Evolutionary conservation across 805 yeast species (phyloP).

Genomic region (Brettanomyces sp.): DNA sequence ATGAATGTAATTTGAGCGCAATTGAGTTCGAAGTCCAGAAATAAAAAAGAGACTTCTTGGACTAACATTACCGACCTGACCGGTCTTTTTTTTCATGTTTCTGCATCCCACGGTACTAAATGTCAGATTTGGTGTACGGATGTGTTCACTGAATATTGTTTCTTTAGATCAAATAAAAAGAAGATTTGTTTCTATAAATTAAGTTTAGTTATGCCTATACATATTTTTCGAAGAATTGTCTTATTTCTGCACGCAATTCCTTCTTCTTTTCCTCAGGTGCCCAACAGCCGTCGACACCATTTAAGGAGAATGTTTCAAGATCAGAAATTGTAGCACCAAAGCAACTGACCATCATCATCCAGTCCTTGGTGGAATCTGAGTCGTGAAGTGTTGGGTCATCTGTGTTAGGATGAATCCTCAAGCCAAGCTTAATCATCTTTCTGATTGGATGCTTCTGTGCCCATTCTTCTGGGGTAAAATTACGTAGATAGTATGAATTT

Average conservation of each 20-base stretch:
- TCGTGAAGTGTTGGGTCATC: constrained; percentile 25
- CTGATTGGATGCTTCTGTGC: constrained; percentile 23
- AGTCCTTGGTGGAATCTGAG: constrained; percentile 21
- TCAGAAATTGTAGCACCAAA: constrained; percentile 18
- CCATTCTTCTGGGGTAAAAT: constrained; percentile 21
- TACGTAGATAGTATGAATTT: constrained; percentile 23
- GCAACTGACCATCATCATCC: constrained; percentile 25
- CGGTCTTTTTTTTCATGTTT: too few species aligned
- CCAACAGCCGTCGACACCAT: constrained; percentile 24
- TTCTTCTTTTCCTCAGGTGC: constrained; percentile 12
- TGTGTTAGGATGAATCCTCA: constrained; percentile 23
- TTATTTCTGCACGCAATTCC: constrained; percentile 8
- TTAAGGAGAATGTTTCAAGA: constrained; percentile 14
- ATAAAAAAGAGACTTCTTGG: neutral
- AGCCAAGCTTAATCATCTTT: constrained; percentile 18
- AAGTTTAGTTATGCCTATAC: neutral
- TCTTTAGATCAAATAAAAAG: neutral
- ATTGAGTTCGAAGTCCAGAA: too few species aligned
- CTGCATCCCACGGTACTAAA: too few species aligned
- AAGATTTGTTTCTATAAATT: neutral
- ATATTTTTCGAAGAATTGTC: neutral
- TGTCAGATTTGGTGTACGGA: neutral
- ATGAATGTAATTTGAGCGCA: too few species aligned
- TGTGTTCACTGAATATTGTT: too few species aligned
- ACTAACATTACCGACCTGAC: too few species aligned